phyloP scores from a whole-genome alignment of 768 basidiomycete species.

The Russula sp. region DNA sequence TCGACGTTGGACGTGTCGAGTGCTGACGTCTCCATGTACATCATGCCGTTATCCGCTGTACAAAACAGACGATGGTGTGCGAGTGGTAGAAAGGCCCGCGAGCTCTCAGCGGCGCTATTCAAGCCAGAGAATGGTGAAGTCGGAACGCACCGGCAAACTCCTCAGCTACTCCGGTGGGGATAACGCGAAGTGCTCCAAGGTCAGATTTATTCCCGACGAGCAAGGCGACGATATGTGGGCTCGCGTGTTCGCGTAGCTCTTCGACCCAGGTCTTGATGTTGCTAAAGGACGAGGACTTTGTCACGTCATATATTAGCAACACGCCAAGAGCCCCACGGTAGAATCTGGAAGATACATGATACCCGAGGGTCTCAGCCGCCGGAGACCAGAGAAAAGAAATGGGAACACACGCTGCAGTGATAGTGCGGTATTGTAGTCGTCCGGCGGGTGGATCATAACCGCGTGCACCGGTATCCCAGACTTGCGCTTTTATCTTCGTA shows the following conservation, averaged over 20 bases:
- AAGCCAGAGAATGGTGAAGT: not conserved
- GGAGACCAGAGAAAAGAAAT: not conserved
- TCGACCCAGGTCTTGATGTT: slow-evolving; percentile 96
- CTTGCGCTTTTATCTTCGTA: slow-evolving; percentile 96
- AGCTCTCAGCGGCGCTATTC: not conserved
- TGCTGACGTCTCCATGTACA: slow-evolving; percentile 98
- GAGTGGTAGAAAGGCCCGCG: too few species aligned
- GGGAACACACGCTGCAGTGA: slow-evolving; percentile 79
- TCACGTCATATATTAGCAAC: slow-evolving; percentile 89
- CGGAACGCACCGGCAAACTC: slow-evolving; percentile 71
- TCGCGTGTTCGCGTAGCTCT: slow-evolving; percentile 92
- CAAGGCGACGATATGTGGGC: slow-evolving; percentile 92
- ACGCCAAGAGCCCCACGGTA: slow-evolving; percentile 96
- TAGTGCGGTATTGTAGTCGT: slow-evolving; percentile 95
- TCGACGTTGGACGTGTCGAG: slow-evolving; percentile 99
- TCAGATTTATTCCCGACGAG: slow-evolving; percentile 98
- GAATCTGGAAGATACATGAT: slow-evolving; percentile 57
- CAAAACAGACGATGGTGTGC: slow-evolving; percentile 32
- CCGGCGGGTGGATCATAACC: slow-evolving; percentile 53
- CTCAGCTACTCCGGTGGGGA: slow-evolving; percentile 97
- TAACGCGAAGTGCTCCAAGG: slow-evolving; percentile 93
- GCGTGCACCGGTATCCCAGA: slow-evolving; percentile 99
- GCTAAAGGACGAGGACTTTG: slow-evolving; percentile 90
- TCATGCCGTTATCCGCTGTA: slow-evolving; percentile 78
- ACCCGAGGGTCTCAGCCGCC: not conserved